Percentiles rank a stretch among this genome's conserved stretches.
phyloP scores from a whole-genome alignment of 495 filamentous ascomycete species.

The Penicillium chermesinum region DNA sequence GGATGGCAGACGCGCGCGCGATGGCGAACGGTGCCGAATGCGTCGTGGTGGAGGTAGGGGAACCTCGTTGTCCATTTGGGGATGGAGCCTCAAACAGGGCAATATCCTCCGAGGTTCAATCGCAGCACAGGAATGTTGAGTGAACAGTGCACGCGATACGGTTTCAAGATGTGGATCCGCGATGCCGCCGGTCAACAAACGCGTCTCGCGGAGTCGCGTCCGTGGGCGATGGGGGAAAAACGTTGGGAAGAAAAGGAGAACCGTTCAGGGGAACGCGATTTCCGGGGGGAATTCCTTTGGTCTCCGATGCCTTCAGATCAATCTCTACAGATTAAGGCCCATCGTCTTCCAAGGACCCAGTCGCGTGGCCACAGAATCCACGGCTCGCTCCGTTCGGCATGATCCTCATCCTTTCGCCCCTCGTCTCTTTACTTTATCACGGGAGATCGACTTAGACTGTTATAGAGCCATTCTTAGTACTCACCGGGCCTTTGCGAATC shows the following conservation, averaged over 20 bases:
- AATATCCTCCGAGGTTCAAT: conserved; percentile 1
- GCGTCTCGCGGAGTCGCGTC: conserved; percentile 1
- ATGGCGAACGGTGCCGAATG: conserved; percentile 37
- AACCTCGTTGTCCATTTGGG: conserved; percentile 39
- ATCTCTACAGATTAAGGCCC: no score
- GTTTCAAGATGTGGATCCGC: conserved; percentile 8
- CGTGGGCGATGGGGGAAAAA: background rate
- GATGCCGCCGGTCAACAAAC: conserved; percentile 10
- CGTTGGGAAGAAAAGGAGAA: no score
- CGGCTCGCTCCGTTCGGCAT: no score
- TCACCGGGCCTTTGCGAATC: no score
- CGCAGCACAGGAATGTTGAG: background rate
- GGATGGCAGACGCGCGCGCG: conserved; percentile 8
- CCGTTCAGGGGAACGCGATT: no score
- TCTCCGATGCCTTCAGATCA: no score
- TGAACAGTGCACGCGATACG: conserved; percentile 3
- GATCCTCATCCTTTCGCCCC: no score
- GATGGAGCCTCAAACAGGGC: conserved; percentile 2
- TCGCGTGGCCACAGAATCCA: background rate
- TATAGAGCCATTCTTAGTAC: no score
- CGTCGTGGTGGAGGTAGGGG: conserved; percentile 42
- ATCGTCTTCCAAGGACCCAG: no score
- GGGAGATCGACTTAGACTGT: no score
- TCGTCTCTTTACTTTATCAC: no score
- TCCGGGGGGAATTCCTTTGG: no score